A percentile compares a stretch with the other conserved stretches of the same genome.
Conservation (phyloP, 345 rosid genomes). For the Pelargonium nanum region DNA sequence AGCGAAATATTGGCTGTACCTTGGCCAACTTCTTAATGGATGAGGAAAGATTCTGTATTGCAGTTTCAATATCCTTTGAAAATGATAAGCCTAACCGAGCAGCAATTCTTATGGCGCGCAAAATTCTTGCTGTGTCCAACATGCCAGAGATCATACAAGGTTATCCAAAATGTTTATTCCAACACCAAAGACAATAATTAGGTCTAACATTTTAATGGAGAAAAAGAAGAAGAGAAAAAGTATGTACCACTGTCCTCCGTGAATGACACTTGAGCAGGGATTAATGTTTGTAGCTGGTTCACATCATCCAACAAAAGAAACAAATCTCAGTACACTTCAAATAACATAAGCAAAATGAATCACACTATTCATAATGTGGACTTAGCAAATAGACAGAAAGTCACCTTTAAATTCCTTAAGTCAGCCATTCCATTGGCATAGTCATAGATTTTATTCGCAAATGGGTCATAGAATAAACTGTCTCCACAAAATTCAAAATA, state of each 20-base stretch:
- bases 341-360: slow-evolving; percentile 6
- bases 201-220: slow-evolving; percentile 10
- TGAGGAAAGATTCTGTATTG: slow-evolving; percentile 48
- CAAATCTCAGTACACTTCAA: slow-evolving; percentile 3
- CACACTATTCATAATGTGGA: slow-evolving; percentile 2
- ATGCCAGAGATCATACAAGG: background rate
- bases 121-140: slow-evolving; percentile 61
- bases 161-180: background rate
- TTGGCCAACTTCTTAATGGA: slow-evolving; percentile 43
- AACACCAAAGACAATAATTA: slow-evolving; percentile 5
- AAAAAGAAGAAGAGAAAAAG: slow-evolving; percentile 11
- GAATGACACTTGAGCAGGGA: slow-evolving; percentile 70
- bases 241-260: slow-evolving; percentile 77
- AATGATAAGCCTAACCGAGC: slow-evolving; percentile 71
- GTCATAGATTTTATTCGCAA: slow-evolving; percentile 50
- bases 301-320: slow-evolving; percentile 10
- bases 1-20: slow-evolving; percentile 31
- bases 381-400: slow-evolving; percentile 11
- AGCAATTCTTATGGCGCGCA: slow-evolving; percentile 83
- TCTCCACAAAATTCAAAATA: background rate
- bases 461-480: slow-evolving; percentile 72
- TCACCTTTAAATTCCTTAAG: slow-evolving; percentile 62
- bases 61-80: slow-evolving; percentile 52
- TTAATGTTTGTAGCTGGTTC: slow-evolving; percentile 62
- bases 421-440: slow-evolving; percentile 67